These are phyloP conservation scores for Solanum appendiculatum DNA, from an alignment of 257 asterid genomes.

Conservation along the genomic window DNA sequence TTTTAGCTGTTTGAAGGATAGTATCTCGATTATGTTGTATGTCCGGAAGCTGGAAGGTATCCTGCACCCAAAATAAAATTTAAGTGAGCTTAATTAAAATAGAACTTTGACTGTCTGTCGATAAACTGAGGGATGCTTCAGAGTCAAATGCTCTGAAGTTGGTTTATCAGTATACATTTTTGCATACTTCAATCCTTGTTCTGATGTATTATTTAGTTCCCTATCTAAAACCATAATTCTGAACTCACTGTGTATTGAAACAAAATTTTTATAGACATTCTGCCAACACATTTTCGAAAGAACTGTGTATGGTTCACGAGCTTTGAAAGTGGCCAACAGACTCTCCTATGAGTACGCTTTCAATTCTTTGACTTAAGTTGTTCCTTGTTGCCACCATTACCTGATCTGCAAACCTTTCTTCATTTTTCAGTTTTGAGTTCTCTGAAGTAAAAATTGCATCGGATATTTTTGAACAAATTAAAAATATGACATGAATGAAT, in stretches of 20 bases:
- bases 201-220: not conserved
- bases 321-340: slow-evolving; percentile 64
- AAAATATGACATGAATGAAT: slow-evolving; percentile 9
- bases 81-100: not conserved
- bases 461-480: slow-evolving; percentile 22
- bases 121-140: not conserved
- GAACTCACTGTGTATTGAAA: not conserved
- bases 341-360: slow-evolving; percentile 45
- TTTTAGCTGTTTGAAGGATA: not conserved
- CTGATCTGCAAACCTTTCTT: slow-evolving; percentile 7
- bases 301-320: not conserved
- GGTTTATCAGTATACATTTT: not conserved
- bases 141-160: not conserved
- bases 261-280: not conserved
- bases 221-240: not conserved
- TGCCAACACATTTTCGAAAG: not conserved
- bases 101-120: not conserved
- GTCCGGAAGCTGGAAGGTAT: not conserved
- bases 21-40: not conserved
- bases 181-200: not conserved
- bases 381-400: slow-evolving; percentile 17
- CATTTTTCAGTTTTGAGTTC: slow-evolving; percentile 8
- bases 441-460: slow-evolving; percentile 1
- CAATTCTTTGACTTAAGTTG: slow-evolving; percentile 58
- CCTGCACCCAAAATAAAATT: not conserved